phyloP scores from a whole-genome alignment of 495 filamentous ascomycete genomes.

The Podospora bellae-mahoneyi region DNA sequence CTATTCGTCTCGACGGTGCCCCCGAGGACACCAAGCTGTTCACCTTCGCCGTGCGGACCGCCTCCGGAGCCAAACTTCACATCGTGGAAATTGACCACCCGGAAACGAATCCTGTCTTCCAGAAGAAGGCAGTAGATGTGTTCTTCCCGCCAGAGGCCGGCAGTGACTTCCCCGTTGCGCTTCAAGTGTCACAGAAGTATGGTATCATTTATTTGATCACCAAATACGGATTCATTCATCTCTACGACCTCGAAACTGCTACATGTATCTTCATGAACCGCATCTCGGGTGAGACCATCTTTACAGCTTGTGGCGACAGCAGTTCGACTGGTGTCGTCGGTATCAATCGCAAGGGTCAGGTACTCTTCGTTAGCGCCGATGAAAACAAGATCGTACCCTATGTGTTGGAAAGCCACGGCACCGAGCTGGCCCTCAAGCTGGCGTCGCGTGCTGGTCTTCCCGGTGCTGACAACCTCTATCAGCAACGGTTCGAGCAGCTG shows the following conservation, averaged over 20 bases:
- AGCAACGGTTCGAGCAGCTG: constrained; percentile 85
- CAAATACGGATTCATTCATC: constrained; percentile 98
- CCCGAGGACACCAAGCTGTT: constrained; percentile 91
- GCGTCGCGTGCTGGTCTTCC: constrained; percentile 90
- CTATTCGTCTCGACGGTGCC: constrained; percentile 80
- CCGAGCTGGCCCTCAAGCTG: constrained; percentile 87
- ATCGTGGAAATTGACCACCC: constrained; percentile 97
- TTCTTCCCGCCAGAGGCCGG: constrained; percentile 94
- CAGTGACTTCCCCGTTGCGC: constrained; percentile 97
- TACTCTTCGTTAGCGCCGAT: constrained; percentile 87
- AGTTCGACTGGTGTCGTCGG: constrained; percentile 85
- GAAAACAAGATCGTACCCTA: constrained; percentile 89
- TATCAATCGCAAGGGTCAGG: constrained; percentile 95
- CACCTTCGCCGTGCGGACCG: constrained; percentile 88
- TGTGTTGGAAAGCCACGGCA: constrained; percentile 90
- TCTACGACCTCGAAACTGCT: constrained; percentile 94
- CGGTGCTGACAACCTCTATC: constrained; percentile 91
- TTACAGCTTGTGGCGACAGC: constrained; percentile 83
- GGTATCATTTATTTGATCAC: constrained; percentile 95
- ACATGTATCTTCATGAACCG: constrained; percentile 99
- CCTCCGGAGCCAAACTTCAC: constrained; percentile 89
- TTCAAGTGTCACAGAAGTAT: constrained; percentile 95
- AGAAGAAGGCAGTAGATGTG: constrained; percentile 94
- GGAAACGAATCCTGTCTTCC: constrained; percentile 77
- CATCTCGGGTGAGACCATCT: constrained; percentile 98